Base-by-base conservation (phyloP, 306 rosid genomes). In the Castanea mollissima region DNA sequence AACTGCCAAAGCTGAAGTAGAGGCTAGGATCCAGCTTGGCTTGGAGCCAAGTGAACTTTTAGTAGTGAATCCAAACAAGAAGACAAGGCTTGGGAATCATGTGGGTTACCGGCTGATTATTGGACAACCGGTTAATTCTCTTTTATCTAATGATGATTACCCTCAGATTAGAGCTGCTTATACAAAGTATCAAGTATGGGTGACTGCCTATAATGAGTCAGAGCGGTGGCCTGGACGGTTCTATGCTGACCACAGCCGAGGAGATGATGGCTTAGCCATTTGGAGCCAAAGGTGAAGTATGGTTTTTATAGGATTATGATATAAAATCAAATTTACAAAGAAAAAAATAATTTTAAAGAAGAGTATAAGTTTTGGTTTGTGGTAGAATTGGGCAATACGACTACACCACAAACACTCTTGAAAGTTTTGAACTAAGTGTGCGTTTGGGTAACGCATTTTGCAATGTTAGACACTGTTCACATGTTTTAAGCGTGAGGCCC, bases 191-290 rank as follows among this genome's bases (percentile, higher is more conserved):
- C 91, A 89, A 9, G 54, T 94, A 18, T 90, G 97, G 98, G 91
- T 92, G 31, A 92, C 98, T 27, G 78, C 93, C 56, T 94, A 90
- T 87, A 90, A 92, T 85, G 88, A 83, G 88, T 88, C 92, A 5
- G 94, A 91, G 76, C 83, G 91, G 76, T 92, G 94, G 98, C 90
- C 94, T 2, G 96, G 83, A 1, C 97, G 98, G 15, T 89, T 92
- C 68, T 92, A 94, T 27, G 85, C 90, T 32, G 98, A 94, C 70
- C 74, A 87, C 68, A 94, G 98, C 77, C 90, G 58, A 55, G 97
- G 97, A 23, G 97, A 94, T 73, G 96, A 92, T 79, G 92, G 96
- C 75, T 86, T 94, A 82, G 94, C 92, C 46, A 73, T 89, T 74
- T 94, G 97, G 98, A 90, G 91, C 78, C 82, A 80, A 4, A 91